Evolutionary conservation across 768 basidiomycete genomes (phyloP).

Genomic region (Russula sp.): DNA sequence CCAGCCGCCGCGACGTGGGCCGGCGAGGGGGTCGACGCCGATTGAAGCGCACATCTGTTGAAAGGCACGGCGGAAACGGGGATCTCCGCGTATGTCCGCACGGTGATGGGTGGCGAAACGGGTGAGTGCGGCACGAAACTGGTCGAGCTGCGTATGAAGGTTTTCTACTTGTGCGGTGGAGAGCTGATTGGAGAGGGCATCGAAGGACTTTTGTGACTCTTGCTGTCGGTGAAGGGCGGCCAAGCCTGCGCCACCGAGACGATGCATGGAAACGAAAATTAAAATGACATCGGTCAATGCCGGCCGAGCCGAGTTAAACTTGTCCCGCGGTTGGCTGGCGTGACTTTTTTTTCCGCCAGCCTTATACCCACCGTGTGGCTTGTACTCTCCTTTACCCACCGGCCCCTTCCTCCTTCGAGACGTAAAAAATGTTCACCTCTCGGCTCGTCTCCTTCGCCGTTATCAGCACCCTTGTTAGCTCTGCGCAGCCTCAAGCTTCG

Average conservation of each 20-base stretch:
- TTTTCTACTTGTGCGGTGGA: constrained; percentile 73
- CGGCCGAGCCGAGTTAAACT: not conserved
- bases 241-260: constrained; percentile 78
- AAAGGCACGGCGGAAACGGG: constrained; percentile 86
- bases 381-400: constrained; percentile 12
- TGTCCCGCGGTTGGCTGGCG: not conserved
- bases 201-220: constrained; percentile 75
- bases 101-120: constrained; percentile 85
- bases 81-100: constrained; percentile 77
- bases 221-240: constrained; percentile 89
- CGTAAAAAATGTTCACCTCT: constrained; percentile 37
- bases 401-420: constrained; percentile 11
- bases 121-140: constrained; percentile 79
- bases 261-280: constrained; percentile 48
- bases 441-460: constrained; percentile 38
- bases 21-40: constrained; percentile 91
- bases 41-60: constrained; percentile 95
- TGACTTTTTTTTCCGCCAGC: not conserved
- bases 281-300: constrained; percentile 6
- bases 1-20: constrained; percentile 81
- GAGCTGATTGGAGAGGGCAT: constrained; percentile 74
- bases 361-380: too few relatives aligned
- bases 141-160: constrained; percentile 75
- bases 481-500: constrained; percentile 44
- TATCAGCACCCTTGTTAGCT: constrained; percentile 41